These are phyloP conservation scores for Pyrenophora teres DNA, from an alignment of 2,329 filamentous ascomycete species.

Conservation along the genomic window DNA sequence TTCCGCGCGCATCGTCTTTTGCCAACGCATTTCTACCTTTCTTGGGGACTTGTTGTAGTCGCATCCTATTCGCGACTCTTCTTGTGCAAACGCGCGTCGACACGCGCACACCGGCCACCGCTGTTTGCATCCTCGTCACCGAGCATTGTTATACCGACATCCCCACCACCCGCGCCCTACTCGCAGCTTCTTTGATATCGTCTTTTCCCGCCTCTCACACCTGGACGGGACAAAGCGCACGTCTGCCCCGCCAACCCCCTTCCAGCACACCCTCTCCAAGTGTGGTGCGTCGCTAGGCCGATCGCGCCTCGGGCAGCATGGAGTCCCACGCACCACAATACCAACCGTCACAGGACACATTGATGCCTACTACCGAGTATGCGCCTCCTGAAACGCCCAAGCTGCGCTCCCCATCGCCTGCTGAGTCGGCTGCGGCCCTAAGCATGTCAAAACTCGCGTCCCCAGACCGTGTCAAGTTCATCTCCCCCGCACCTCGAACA, in stretches of 20 bases:
- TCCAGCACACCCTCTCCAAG: conserved; percentile 21
- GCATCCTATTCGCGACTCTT: conserved; percentile 20
- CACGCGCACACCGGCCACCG: conserved; percentile 26
- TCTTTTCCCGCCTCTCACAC: conserved; percentile 5
- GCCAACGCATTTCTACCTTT: conserved; percentile 1
- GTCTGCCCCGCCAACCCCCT: conserved; percentile 1
- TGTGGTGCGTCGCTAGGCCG: conserved; percentile 32
- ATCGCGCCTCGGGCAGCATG: conserved; percentile 34
- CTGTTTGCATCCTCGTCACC: conserved; percentile 16
- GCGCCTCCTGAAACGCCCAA: conserved; percentile 35
- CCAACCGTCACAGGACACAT: conserved; percentile 33
- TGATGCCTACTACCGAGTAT: conserved; percentile 41
- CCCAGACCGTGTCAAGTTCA: conserved; percentile 37
- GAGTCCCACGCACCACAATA: conserved; percentile 34
- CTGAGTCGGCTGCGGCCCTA: conserved; percentile 20
- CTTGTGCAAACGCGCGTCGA: conserved; percentile 23
- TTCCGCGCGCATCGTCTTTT: conserved; percentile 2
- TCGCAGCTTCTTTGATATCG: conserved; percentile 1
- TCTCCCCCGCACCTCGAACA: conserved; percentile 50
- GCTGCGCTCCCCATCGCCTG: conserved; percentile 24
- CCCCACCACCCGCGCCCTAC: conserved; percentile 6
- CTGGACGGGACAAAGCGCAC: conserved; percentile 13
- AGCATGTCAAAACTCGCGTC: conserved; percentile 29
- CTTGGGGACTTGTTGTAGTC: conserved; percentile 6
- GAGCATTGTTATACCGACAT: conserved; percentile 5